phyloP scores from a whole-genome alignment of 768 basidiomycete genomes.

The Austroboletus festivus region DNA sequence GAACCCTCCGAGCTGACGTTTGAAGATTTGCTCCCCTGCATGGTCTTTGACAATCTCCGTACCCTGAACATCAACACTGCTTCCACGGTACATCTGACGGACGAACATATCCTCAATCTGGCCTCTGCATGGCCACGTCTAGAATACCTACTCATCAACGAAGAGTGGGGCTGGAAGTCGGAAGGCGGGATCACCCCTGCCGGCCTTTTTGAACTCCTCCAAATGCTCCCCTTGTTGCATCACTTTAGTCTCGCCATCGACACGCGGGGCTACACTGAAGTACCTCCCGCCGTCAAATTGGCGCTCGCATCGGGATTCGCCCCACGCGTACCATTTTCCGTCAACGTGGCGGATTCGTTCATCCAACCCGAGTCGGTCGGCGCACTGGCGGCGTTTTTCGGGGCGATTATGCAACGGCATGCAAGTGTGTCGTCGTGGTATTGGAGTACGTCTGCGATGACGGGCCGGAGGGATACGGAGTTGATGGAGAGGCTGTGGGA shows the following conservation, averaged over 20 bases:
- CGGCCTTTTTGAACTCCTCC: conserved; percentile 17
- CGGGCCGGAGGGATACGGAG: conserved; percentile 13
- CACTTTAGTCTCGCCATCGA: conserved; percentile 14
- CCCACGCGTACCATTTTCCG: conserved; percentile 6
- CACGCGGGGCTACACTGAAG: conserved; percentile 3
- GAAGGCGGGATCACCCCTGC: conserved; percentile 15
- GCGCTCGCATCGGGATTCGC: neutral
- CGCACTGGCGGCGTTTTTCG: conserved; percentile 17
- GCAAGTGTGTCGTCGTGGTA: neutral
- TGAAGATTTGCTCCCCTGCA: conserved; percentile 18
- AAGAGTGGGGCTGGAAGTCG: conserved; percentile 19
- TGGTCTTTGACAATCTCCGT: conserved; percentile 11
- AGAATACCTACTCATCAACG: conserved; percentile 15
- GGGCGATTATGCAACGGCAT: conserved; percentile 8
- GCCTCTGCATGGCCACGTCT: conserved; percentile 18
- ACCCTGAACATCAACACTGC: conserved; percentile 10
- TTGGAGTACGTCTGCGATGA: conserved; percentile 12
- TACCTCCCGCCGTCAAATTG: neutral
- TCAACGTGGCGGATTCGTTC: conserved; percentile 17
- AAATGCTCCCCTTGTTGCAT: conserved; percentile 1
- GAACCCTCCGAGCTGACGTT: conserved; percentile 13
- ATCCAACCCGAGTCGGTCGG: conserved; percentile 16
- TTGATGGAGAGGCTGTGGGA: conserved; percentile 14
- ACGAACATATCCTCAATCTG: conserved; percentile 11
- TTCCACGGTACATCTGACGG: conserved; percentile 10